Evolutionary conservation across 1,139 yeast species (phyloP).

Genomic region (Blastobotrys petasosporus): DNA sequence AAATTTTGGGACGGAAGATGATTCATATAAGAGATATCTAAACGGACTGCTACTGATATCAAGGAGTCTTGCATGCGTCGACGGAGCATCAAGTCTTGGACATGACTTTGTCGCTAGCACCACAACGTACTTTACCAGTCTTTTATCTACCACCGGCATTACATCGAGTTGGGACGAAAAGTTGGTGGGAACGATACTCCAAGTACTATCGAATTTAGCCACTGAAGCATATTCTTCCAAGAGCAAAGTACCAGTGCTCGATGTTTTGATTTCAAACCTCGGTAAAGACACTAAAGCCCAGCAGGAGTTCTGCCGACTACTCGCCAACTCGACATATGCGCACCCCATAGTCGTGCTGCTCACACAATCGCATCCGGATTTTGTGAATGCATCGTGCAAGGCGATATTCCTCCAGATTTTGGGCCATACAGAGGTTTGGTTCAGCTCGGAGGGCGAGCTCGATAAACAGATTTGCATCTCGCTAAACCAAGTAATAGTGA

Average conservation of each 20-base stretch:
- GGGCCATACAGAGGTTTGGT: slow-evolving; percentile 19
- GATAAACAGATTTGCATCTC: no score
- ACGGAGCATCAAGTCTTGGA: slow-evolving; percentile 9
- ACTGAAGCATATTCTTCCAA: slow-evolving; percentile 3
- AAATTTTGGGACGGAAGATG: not conserved
- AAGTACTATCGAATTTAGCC: slow-evolving; percentile 20
- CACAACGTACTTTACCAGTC: no score
- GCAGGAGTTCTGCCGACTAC: not conserved
- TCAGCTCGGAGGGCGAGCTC: no score
- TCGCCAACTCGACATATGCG: slow-evolving; percentile 3
- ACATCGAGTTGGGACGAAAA: slow-evolving; percentile 14
- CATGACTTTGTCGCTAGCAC: no score
- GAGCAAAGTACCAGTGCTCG: not conserved
- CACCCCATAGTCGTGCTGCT: slow-evolving; percentile 11
- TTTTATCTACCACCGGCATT: no score
- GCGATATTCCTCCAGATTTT: slow-evolving; percentile 15
- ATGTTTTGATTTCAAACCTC: not conserved
- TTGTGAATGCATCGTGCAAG: slow-evolving; percentile 12
- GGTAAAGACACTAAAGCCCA: not conserved
- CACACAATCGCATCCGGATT: not conserved
- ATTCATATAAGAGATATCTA: slow-evolving; percentile 13
- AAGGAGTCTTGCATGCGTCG: slow-evolving; percentile 21
- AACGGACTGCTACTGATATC: slow-evolving; percentile 23
- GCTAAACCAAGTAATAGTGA: no score
- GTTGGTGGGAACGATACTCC: slow-evolving; percentile 15